A percentile compares a stretch with the other conserved stretches of the same genome.
Evolutionary conservation across 2,329 filamentous ascomycete species (phyloP).

Genomic region (Helotiales sp.): DNA sequence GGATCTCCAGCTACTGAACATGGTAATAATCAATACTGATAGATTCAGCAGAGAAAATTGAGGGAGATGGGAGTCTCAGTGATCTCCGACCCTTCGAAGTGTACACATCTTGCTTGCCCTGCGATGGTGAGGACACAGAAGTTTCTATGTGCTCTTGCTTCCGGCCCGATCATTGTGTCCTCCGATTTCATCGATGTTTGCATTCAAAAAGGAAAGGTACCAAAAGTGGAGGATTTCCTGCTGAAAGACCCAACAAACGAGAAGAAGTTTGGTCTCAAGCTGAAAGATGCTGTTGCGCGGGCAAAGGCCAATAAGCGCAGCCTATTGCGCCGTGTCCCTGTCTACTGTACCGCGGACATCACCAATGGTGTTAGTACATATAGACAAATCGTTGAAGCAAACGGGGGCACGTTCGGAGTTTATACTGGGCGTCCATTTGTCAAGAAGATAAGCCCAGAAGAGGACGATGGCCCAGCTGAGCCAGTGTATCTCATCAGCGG

Average conservation of each 20-base stretch:
- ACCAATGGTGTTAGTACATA: conserved; percentile 82
- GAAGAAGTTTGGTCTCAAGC: conserved; percentile 65
- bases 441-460: conserved; percentile 59
- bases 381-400: conserved; percentile 81
- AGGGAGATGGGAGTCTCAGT: conserved; percentile 81
- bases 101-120: conserved; percentile 86
- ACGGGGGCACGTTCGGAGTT: conserved; percentile 78
- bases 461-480: conserved; percentile 60
- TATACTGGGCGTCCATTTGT: conserved; percentile 72
- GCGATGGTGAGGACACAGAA: conserved; percentile 88
- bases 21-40: conserved; percentile 13
- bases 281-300: conserved; percentile 66
- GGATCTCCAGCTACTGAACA: conserved; percentile 32
- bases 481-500: conserved; percentile 84
- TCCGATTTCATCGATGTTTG: conserved; percentile 78
- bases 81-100: conserved; percentile 71
- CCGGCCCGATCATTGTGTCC: conserved; percentile 74
- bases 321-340: conserved; percentile 71
- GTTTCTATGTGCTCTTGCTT: conserved; percentile 84
- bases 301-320: conserved; percentile 76
- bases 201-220: conserved; percentile 66
- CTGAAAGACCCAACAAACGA: conserved; percentile 75
- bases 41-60: conserved; percentile 67
- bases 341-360: conserved; percentile 83
- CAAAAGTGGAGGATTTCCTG: conserved; percentile 63